A percentile compares a stretch with the other conserved stretches of the same genome.
These are phyloP conservation scores for Goniomonas avonlea DNA, from an alignment of 78 protist genomes.

Conservation along the genomic window DNA sequence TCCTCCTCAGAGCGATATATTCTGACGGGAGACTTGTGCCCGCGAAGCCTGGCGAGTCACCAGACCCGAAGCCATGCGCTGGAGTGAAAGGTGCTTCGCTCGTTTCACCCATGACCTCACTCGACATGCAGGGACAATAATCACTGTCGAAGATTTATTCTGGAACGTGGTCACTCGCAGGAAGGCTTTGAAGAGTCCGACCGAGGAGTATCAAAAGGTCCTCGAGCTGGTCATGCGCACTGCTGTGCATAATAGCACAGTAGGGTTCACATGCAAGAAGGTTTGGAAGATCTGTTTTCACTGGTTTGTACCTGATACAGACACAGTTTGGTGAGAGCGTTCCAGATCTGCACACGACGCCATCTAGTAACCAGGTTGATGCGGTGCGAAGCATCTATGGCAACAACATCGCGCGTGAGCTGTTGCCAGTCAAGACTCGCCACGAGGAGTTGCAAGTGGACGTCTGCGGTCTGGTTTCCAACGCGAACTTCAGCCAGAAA, in stretches of 20 bases:
- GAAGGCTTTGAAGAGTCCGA: slow-evolving; percentile 45
- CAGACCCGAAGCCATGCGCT: slow-evolving; percentile 77
- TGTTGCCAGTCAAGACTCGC: no score
- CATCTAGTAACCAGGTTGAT: neutral
- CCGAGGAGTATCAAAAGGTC: slow-evolving; percentile 74
- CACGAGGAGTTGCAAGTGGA: neutral
- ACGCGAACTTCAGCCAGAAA: slow-evolving; percentile 57
- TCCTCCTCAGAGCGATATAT: slow-evolving; percentile 59
- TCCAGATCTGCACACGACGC: neutral
- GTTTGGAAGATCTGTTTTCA: no score
- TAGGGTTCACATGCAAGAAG: slow-evolving; percentile 39
- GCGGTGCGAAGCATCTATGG: slow-evolving; percentile 45
- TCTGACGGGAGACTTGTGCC: slow-evolving; percentile 55
- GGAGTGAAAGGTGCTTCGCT: no score
- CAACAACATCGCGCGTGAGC: slow-evolving; percentile 50
- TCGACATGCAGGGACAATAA: slow-evolving; percentile 43
- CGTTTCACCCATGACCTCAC: no score
- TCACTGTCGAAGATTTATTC: slow-evolving; percentile 86
- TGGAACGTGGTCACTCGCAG: slow-evolving; percentile 69
- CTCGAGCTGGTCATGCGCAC: slow-evolving; percentile 61
- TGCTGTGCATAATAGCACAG: slow-evolving; percentile 59
- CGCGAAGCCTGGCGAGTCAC: slow-evolving; percentile 24
- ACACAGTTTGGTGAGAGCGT: neutral
- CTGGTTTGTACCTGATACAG: no score
- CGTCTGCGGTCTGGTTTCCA: slow-evolving; percentile 50